Percentiles rank a stretch among this genome's conserved stretches.
Evolutionary conservation across 805 yeast genomes (phyloP).

Genomic region (Blastobotrys attinorum): DNA sequence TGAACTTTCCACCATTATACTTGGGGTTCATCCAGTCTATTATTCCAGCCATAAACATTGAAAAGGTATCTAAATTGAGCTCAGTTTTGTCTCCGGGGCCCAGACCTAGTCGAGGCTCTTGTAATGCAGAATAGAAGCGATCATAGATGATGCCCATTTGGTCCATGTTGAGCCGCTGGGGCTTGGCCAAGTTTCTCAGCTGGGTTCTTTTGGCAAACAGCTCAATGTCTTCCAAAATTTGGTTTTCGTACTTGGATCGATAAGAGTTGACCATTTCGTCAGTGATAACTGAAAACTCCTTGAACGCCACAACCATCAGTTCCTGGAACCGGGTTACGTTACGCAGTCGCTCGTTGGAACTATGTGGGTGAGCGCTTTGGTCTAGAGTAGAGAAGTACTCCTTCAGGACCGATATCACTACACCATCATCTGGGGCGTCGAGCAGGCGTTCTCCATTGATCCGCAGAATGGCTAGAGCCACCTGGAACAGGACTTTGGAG

Average conservation of each 20-base stretch:
- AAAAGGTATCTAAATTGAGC: conserved; percentile 69
- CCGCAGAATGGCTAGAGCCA: conserved; percentile 83
- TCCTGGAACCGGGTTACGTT: conserved; percentile 81
- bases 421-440: conserved; percentile 82
- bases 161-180: conserved; percentile 48
- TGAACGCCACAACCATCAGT: conserved; percentile 82
- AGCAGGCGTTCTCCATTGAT: conserved; percentile 80
- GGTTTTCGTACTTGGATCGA: conserved; percentile 62
- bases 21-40: conserved; percentile 58
- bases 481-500: conserved; percentile 80
- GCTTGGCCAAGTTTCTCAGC: conserved; percentile 73
- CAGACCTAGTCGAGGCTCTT: conserved; percentile 46
- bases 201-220: conserved; percentile 88
- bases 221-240: conserved; percentile 80
- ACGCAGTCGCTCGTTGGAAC: conserved; percentile 55
- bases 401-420: conserved; percentile 77
- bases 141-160: conserved; percentile 74
- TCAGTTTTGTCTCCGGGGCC: conserved; percentile 39
- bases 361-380: conserved; percentile 67
- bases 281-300: conserved; percentile 75
- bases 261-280: conserved; percentile 65
- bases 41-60: conserved; percentile 65
- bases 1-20: conserved; percentile 12
- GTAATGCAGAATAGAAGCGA: conserved; percentile 68
- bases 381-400: conserved; percentile 72